phyloP scores from a whole-genome alignment of 1,284 basidiomycete species.

The Laetiporus sulphureus region DNA sequence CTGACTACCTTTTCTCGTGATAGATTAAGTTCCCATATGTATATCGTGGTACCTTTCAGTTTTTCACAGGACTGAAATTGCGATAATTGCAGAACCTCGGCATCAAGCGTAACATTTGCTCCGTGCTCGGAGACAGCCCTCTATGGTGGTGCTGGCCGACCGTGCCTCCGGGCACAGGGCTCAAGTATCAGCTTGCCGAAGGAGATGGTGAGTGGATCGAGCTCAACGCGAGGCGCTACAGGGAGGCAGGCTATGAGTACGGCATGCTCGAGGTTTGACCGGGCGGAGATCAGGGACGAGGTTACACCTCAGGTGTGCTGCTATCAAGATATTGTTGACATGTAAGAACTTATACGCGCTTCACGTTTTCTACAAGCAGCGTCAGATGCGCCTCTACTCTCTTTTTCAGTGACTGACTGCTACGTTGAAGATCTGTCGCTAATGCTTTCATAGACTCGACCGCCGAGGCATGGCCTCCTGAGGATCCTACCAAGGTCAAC shows the following conservation, averaged over 20 bases:
- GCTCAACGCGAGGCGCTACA: conserved; percentile 19
- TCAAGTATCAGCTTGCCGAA: conserved; percentile 68
- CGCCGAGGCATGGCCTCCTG: conserved; percentile 48
- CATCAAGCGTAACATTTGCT: conserved; percentile 59
- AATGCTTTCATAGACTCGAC: conserved; percentile 12
- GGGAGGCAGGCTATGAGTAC: conserved; percentile 10
- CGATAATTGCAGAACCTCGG: conserved; percentile 64
- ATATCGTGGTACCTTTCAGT: conserved; percentile 4
- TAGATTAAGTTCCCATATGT: conserved; percentile 93
- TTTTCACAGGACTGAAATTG: not conserved
- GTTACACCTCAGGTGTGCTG: conserved; percentile 22
- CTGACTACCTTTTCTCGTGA: too few species aligned
- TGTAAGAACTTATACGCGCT: conserved; percentile 22
- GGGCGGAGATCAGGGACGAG: conserved; percentile 1
- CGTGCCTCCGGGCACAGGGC: conserved; percentile 60
- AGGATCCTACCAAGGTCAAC: conserved; percentile 40
- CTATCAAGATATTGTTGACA: conserved; percentile 7
- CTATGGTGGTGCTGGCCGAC: conserved; percentile 82
- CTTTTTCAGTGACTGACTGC: too few species aligned
- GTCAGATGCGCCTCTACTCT: too few species aligned
- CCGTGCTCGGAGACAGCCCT: conserved; percentile 72
- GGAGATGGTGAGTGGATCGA: conserved; percentile 76
- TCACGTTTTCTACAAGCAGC: not conserved
- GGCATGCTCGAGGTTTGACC: conserved; percentile 6
- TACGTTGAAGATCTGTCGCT: not conserved